A percentile compares a stretch with the other conserved stretches of the same genome.
Conservation (phyloP, 768 basidiomycete species). For the Mycena belliarum region DNA sequence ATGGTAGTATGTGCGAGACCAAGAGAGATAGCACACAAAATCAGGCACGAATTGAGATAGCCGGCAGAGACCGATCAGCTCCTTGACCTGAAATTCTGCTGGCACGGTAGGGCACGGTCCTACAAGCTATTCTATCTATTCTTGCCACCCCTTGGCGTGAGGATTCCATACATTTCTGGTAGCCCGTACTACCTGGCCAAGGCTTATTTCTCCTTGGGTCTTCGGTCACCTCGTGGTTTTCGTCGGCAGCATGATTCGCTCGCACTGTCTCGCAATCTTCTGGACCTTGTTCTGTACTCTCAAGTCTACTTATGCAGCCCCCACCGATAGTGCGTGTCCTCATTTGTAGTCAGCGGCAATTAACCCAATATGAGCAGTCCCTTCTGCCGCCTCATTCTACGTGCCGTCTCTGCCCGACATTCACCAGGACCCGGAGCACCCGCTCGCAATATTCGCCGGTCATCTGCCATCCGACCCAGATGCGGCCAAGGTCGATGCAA, state of each 20-base stretch:
- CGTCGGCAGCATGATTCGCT: conserved; percentile 11
- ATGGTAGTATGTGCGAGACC: conserved; percentile 41
- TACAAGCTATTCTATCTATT: neutral
- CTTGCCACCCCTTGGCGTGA: neutral
- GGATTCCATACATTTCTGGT: neutral
- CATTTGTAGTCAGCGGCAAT: neutral
- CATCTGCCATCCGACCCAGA: conserved; percentile 81
- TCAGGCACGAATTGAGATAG: too few relatives aligned
- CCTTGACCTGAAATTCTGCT: neutral
- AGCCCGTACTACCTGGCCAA: neutral
- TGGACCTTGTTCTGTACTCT: conserved; percentile 11
- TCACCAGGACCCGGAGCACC: conserved; percentile 66
- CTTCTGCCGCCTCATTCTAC: conserved; percentile 84
- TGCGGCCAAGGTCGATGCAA: conserved; percentile 46
- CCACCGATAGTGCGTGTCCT: conserved; percentile 38
- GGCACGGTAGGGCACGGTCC: neutral
- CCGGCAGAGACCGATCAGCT: neutral
- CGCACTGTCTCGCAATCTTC: conserved; percentile 17
- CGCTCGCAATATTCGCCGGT: conserved; percentile 82
- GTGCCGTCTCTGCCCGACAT: conserved; percentile 76
- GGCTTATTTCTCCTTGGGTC: neutral
- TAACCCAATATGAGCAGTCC: conserved; percentile 48
- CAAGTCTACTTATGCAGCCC: conserved; percentile 29
- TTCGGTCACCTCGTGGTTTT: neutral
- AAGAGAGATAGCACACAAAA: conserved; percentile 19